Conservation (phyloP, 176 grass and related monocot species). For the Aegilops sharonensis region DNA sequence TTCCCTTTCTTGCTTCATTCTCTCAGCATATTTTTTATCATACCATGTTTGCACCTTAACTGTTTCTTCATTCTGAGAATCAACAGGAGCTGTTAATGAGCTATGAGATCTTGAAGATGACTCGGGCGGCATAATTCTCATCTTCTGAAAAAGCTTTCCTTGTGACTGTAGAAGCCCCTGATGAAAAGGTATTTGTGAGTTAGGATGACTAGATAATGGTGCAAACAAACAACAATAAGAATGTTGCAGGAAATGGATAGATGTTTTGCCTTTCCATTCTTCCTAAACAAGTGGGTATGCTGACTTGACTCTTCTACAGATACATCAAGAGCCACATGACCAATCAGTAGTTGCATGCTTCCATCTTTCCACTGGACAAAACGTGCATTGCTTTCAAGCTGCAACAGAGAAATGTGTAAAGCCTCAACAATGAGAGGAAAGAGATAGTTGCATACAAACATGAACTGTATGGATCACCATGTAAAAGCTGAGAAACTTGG, state of each 20-base stretch:
- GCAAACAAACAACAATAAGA: not conserved
- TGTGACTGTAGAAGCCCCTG: slow-evolving; percentile 95
- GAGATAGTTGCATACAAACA: not conserved
- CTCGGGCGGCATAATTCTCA: slow-evolving; percentile 93
- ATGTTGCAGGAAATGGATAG: not conserved
- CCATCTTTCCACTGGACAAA: slow-evolving; percentile 99
- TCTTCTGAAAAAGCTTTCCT: slow-evolving; percentile 84
- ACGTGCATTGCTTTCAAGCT: slow-evolving; percentile 92
- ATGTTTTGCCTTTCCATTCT: slow-evolving; percentile 60
- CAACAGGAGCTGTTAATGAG: slow-evolving; percentile 79
- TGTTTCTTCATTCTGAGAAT: slow-evolving; percentile 88
- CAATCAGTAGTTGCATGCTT: slow-evolving; percentile 81
- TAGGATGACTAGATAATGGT: not conserved
- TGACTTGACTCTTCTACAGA: slow-evolving; percentile 77
- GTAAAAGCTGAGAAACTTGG: not conserved
- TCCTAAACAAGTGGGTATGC: slow-evolving; percentile 85
- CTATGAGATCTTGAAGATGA: slow-evolving; percentile 81
- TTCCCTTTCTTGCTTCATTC: slow-evolving; percentile 79
- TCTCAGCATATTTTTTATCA: slow-evolving; percentile 77
- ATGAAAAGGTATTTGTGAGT: slow-evolving; percentile 16
- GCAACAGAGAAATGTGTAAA: slow-evolving; percentile 30
- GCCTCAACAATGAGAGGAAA: slow-evolving; percentile 20
- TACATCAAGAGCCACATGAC: slow-evolving; percentile 89
- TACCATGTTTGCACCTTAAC: slow-evolving; percentile 89
- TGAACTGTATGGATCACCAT: not conserved